These are phyloP conservation scores for Pythium scleroteichum DNA, from an alignment of 352 stramenopile species.

Conservation along the genomic window DNA sequence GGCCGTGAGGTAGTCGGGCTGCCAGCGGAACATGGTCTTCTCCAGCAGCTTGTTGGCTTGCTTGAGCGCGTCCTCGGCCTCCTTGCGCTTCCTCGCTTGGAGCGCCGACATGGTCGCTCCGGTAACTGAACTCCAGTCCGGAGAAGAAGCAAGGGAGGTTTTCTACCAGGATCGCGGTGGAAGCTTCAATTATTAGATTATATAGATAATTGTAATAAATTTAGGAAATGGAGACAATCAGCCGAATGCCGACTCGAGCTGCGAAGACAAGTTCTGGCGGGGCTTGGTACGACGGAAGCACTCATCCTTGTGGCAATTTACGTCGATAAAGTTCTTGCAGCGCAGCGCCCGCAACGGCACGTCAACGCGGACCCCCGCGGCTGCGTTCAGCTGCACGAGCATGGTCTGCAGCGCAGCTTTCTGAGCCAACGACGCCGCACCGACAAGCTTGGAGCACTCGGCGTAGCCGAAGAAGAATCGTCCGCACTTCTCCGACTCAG, in stretches of 20 bases:
- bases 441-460: constrained; percentile 63
- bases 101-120: constrained; percentile 28
- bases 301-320: constrained; percentile 15
- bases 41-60: constrained; percentile 34
- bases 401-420: constrained; percentile 52
- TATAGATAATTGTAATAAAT: constrained; percentile 7
- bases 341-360: constrained; percentile 64
- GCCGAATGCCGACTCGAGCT: constrained; percentile 27
- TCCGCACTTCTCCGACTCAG: constrained; percentile 4
- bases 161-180: background rate
- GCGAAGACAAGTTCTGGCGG: constrained; percentile 26
- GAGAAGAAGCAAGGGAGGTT: constrained; percentile 1
- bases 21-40: constrained; percentile 70
- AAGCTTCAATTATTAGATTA: constrained; percentile 18
- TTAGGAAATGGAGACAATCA: constrained; percentile 8
- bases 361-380: constrained; percentile 45
- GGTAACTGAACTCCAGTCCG: background rate
- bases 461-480: constrained; percentile 57
- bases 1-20: constrained; percentile 69
- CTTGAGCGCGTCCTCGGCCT: constrained; percentile 30
- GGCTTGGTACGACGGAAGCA: constrained; percentile 21
- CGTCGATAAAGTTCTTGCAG: constrained; percentile 61
- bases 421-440: constrained; percentile 38
- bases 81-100: constrained; percentile 34
- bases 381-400: constrained; percentile 57